Evolutionary conservation across 345 rosid species (phyloP), one percentile per base, ranked within the genome.

Genomic region (Litchi chinensis): DNA sequence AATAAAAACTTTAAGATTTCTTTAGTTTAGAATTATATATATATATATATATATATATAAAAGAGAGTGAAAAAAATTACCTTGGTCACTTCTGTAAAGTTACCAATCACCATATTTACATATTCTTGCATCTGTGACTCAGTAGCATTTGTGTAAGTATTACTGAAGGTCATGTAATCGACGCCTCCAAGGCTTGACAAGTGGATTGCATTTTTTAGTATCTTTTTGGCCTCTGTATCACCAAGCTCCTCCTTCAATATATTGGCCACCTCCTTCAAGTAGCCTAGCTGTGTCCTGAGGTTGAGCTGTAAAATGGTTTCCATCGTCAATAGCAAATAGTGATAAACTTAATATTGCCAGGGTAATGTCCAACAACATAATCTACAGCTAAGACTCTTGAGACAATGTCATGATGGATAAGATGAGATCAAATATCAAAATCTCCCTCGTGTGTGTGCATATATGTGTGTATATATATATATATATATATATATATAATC

Each of bases 61-160:
- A 3, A 32, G 37, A 32, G 37, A 32, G 37, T 1, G 2, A 32
- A 32, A 32, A 2, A 32, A 32, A 32, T 32, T 78, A 85, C 88
- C 70, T 82, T 73, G 59, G 82, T 21, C 10, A 39, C 76, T 5
- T 37, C 8, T 64, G 82, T 70, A 26, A 82, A 21, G 76, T 85
- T 82, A 24, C 85, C 82, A 1, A 82, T 54, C 44, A 85, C 88
- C 78, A 46, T 48, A 13, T 16, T 70, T 6, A 85, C 83, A 21
- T 70, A 60, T 3, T 85, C 73, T 64, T 48, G 57, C 24, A 21
- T 59, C 39, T 44, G 10, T 9, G 78, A 63, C 26, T 43, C 22
- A 40, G 70, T 73, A 26, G 24, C 10, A 7, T 21, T 10, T 19
- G 57, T 21, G 26, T 65, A 3, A 3, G 3, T 8, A 10, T 7